Conservation (phyloP, 108 stramenopile species). For the Cyclostephanos invisitatus region DNA sequence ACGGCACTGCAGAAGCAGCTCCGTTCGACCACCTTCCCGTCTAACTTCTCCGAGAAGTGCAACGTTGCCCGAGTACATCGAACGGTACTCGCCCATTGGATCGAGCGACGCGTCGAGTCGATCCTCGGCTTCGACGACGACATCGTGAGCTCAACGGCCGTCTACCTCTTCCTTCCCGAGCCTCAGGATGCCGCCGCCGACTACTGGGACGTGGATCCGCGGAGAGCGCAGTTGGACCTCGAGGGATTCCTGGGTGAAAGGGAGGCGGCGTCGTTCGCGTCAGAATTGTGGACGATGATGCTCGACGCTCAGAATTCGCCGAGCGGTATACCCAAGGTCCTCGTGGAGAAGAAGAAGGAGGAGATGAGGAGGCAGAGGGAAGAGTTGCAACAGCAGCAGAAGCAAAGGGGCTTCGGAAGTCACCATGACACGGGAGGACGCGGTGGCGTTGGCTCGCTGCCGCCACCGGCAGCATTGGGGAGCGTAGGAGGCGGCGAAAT, state of each 20-base stretch:
- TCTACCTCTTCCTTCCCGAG: conserved; percentile 81
- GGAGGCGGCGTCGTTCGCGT: conserved; percentile 70
- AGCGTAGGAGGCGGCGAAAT: conserved; percentile 40
- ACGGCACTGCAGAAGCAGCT: conserved; percentile 71
- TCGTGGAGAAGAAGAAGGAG: conserved; percentile 86
- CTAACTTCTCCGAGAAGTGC: conserved; percentile 59
- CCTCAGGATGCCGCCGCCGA: conserved; percentile 16
- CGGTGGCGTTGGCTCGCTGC: neutral
- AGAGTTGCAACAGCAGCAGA: conserved; percentile 26
- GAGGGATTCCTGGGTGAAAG: conserved; percentile 80
- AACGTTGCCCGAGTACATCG: conserved; percentile 66
- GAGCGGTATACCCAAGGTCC: conserved; percentile 67
- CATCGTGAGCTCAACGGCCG: conserved; percentile 76
- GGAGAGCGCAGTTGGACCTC: conserved; percentile 78
- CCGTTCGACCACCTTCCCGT: conserved; percentile 73
- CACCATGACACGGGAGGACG: neutral
- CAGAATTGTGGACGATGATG: conserved; percentile 79
- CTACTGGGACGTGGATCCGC: conserved; percentile 59
- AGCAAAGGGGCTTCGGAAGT: conserved; percentile 1
- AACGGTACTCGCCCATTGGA: conserved; percentile 76
- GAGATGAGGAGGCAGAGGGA: conserved; percentile 53
- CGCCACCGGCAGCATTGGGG: conserved; percentile 4
- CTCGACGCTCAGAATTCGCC: conserved; percentile 69
- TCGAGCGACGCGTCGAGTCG: conserved; percentile 62
- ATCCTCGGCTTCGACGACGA: conserved; percentile 90